Evolutionary conservation across 2,329 filamentous ascomycete genomes (phyloP), one percentile per base, ranked within the genome.

Genomic region (Nannizzia gypsea): DNA sequence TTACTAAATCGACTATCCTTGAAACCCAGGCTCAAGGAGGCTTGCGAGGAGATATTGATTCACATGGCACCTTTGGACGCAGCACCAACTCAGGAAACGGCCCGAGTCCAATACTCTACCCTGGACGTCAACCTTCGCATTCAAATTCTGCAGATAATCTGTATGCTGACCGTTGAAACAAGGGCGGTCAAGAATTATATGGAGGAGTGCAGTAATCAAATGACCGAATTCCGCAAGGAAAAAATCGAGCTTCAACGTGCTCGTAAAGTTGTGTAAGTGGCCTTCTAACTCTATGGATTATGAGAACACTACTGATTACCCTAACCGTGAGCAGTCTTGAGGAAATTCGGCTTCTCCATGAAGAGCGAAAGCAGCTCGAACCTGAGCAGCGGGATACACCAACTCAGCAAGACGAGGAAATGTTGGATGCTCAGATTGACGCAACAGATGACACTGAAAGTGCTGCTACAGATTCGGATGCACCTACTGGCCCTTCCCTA

Each of bases 141-240:
- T 42, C 82, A 85, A 64, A 87, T 86, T 22, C 79, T 99, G 52
- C 88, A 96, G 70, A 87, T 95, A 38, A 83, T 96, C 60, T 90
- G 89, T 71, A 85, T 92, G 78, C 78, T 97, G 62, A 91, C 89
- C 1, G 81, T 91, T 60, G 87, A 90, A 68, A 96, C 93, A 0
- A 91, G 90, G 70, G 85, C 88, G 1, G 83, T 97, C 65, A 86
- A 92, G 58, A 86, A 84, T 15, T 95, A 95, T 70, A 87, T 99
- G 79, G 90, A 96, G 66, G 87, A 92, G 63, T 95, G 91, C 74
- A 90, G 88, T 64, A 89, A 92, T 69, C 88, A 90, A 59, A 96
- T 97, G 91, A 99, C 93, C 1, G 84, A 85, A 59, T 90, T 95
- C 69, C 86, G 93, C 56, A 99, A 99, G 73, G 88, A 95, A 70